Conservation (phyloP, 176 grass and related monocot species). For the Triticum urartu region DNA sequence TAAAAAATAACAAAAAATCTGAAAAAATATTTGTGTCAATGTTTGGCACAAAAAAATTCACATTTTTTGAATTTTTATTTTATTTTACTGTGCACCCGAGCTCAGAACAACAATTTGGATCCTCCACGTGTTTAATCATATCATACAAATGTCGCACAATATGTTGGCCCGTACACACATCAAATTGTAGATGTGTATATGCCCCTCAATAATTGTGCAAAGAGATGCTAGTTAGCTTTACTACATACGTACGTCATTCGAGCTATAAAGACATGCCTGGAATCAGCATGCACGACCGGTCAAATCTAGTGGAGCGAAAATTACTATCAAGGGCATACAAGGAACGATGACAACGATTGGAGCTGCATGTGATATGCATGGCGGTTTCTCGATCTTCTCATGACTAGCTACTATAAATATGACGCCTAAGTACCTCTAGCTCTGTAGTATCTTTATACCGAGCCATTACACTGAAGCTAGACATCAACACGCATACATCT, state of each 20-base stretch:
- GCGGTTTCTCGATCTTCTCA: background rate
- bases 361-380: conserved; percentile 21
- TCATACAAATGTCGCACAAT: background rate
- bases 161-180: background rate
- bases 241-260: background rate
- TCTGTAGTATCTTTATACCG: background rate
- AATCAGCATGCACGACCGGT: background rate
- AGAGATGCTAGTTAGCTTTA: background rate
- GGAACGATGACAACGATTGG: background rate
- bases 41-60: too few relatives aligned
- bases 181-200: background rate
- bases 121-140: background rate
- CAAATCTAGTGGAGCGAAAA: background rate
- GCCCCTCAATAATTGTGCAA: background rate
- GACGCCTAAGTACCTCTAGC: background rate
- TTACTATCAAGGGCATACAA: background rate
- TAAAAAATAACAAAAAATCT: too few relatives aligned
- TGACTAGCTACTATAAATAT: conserved; percentile 21
- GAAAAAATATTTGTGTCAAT: too few relatives aligned
- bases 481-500: background rate
- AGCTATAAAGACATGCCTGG: background rate
- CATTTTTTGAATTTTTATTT: too few relatives aligned
- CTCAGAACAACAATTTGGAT: background rate
- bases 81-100: too few relatives aligned
- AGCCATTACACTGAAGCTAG: background rate